A percentile compares a stretch with the other conserved stretches of the same genome.
Evolutionary conservation across 106 monocot species (phyloP).

Genomic region (Iris macrosiphon): DNA sequence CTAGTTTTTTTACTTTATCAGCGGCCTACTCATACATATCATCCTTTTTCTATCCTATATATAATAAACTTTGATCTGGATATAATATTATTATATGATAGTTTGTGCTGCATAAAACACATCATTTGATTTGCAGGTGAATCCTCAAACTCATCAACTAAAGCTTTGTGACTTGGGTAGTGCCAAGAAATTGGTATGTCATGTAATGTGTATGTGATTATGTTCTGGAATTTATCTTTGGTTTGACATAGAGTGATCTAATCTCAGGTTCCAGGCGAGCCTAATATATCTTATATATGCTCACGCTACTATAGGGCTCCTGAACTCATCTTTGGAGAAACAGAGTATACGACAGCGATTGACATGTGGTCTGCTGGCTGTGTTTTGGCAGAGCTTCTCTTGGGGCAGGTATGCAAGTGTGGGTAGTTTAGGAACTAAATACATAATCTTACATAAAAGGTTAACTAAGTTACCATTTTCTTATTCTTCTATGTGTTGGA

Average conservation of each 20-base stretch:
- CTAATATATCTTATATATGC: constrained; percentile 61
- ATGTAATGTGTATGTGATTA: neutral
- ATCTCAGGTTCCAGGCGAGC: constrained; percentile 40
- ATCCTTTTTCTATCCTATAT: too few species aligned
- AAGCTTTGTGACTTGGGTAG: constrained; percentile 83
- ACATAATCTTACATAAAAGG: too few species aligned
- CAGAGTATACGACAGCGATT: constrained; percentile 50
- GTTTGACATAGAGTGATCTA: neutral
- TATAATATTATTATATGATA: too few species aligned
- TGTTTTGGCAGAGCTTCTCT: constrained; percentile 48
- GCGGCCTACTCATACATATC: too few species aligned
- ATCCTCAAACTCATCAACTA: constrained; percentile 62
- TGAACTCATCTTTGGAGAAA: constrained; percentile 70
- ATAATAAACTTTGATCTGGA: too few species aligned
- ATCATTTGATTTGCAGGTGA: constrained; percentile 61
- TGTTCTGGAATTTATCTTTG: neutral
- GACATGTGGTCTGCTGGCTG: constrained; percentile 73
- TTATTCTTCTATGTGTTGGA: too few species aligned
- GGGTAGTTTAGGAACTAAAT: neutral
- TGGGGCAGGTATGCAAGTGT: constrained; percentile 32
- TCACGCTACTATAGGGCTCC: constrained; percentile 69
- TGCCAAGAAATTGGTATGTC: constrained; percentile 57
- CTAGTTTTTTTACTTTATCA: too few species aligned
- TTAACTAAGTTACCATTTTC: too few species aligned
- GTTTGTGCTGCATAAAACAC: too few species aligned